Conservation (phyloP, 306 rosid species). For the Sicyos baderoa region DNA sequence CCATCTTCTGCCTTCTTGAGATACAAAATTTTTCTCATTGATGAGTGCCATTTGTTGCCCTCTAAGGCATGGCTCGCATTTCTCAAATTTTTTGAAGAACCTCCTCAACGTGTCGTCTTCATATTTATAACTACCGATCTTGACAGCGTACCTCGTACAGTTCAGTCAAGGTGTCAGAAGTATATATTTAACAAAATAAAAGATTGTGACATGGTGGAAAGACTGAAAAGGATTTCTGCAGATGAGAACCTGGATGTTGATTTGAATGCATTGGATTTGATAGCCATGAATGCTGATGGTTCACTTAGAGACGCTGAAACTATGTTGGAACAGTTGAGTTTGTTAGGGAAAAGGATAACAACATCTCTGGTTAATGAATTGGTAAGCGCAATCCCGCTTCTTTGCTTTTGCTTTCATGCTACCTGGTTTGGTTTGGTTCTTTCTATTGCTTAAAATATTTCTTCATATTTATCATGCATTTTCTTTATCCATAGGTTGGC, state of each 20-base stretch:
- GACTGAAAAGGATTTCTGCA: conserved; percentile 65
- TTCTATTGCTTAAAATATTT: background rate
- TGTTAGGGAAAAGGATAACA: conserved; percentile 80
- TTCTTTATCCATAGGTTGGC: conserved; percentile 63
- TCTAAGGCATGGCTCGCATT: conserved; percentile 90
- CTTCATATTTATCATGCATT: conserved; percentile 13
- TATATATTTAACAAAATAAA: conserved; percentile 85
- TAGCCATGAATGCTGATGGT: conserved; percentile 92
- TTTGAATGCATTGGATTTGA: conserved; percentile 82
- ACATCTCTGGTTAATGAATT: conserved; percentile 90
- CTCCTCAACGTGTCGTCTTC: conserved; percentile 69
- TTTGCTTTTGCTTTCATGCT: conserved; percentile 17
- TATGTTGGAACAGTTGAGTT: conserved; percentile 90
- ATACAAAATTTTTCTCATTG: conserved; percentile 67
- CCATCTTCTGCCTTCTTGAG: conserved; percentile 43
- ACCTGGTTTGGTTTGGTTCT: background rate
- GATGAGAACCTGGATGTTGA: conserved; percentile 74
- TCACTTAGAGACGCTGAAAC: conserved; percentile 98
- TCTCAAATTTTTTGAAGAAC: conserved; percentile 87
- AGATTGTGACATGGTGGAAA: conserved; percentile 64
- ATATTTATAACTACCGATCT: conserved; percentile 77
- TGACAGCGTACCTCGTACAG: conserved; percentile 79
- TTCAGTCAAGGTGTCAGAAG: conserved; percentile 92
- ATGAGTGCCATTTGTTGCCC: conserved; percentile 87
- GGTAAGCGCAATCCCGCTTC: conserved; percentile 48